Percentiles rank a stretch among this genome's conserved stretches.
phyloP scores from a whole-genome alignment of 2,329 filamentous ascomycete genomes.

The Helminthosporium solani region DNA sequence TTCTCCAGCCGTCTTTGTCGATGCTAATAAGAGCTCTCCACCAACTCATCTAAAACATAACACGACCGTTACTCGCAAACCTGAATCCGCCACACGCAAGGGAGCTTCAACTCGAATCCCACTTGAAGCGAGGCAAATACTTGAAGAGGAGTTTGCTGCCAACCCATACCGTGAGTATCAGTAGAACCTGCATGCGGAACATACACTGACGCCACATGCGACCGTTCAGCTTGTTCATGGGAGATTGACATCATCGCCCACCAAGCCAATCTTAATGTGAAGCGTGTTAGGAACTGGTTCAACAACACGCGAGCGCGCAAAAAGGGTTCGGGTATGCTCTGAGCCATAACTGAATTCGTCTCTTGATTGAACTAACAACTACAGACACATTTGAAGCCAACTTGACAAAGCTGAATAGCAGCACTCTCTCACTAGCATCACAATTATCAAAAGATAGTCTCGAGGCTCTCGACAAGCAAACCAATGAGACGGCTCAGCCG shows the following conservation, averaged over 20 bases:
- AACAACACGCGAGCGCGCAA: conserved; percentile 39
- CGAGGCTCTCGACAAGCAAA: conserved; percentile 28
- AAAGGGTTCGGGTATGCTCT: conserved; percentile 25
- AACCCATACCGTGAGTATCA: conserved; percentile 43
- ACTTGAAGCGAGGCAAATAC: conserved; percentile 33
- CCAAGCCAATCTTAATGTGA: conserved; percentile 38
- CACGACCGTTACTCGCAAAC: conserved; percentile 23
- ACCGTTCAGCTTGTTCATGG: conserved; percentile 36
- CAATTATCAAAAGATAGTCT: conserved; percentile 35
- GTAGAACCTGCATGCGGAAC: too few relatives aligned
- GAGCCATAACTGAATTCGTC: too few relatives aligned
- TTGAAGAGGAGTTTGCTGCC: conserved; percentile 37
- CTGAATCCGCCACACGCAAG: conserved; percentile 37
- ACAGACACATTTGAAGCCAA: conserved; percentile 9
- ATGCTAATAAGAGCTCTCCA: neutral
- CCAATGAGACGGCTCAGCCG: conserved; percentile 16
- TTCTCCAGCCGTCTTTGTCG: neutral
- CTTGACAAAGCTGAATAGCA: conserved; percentile 7
- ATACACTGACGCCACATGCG: too few relatives aligned
- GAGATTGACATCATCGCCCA: conserved; percentile 41
- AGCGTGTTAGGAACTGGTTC: conserved; percentile 40
- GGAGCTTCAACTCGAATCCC: conserved; percentile 34
- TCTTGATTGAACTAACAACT: neutral
- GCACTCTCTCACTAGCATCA: conserved; percentile 14
- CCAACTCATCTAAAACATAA: neutral